phyloP scores from a whole-genome alignment of 768 basidiomycete species.

The Plicaturopsis crispa region DNA sequence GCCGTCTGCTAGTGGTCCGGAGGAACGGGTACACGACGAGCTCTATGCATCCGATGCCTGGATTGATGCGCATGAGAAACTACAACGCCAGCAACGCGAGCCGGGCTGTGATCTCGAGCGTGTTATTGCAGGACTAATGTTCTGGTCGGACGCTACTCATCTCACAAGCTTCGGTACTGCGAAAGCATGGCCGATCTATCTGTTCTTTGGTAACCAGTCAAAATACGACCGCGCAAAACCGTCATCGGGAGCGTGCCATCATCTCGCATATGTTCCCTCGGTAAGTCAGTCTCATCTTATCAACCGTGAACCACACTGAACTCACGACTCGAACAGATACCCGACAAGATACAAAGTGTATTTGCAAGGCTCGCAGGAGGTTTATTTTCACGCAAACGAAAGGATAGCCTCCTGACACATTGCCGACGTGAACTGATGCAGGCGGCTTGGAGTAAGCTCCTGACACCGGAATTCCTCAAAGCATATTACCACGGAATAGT shows the following conservation, averaged over 20 bases:
- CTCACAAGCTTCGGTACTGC: conserved; percentile 27
- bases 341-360: neutral
- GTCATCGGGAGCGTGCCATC: conserved; percentile 23
- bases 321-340: neutral
- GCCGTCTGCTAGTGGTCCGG: conserved; percentile 1
- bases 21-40: conserved; percentile 16
- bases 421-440: conserved; percentile 17
- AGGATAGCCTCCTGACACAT: conserved; percentile 3
- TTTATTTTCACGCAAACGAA: neutral
- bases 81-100: conserved; percentile 19
- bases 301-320: neutral
- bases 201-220: conserved; percentile 29
- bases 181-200: conserved; percentile 32
- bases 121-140: conserved; percentile 17
- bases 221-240: conserved; percentile 29
- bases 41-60: conserved; percentile 25
- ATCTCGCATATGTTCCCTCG: conserved; percentile 34
- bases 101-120: conserved; percentile 9
- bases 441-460: conserved; percentile 12
- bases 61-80: conserved; percentile 17
- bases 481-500: conserved; percentile 17
- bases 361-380: neutral
- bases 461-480: conserved; percentile 16
- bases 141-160: conserved; percentile 28
- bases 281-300: conserved; percentile 13